A percentile compares a stretch with the other conserved stretches of the same genome.
These are phyloP conservation scores for Orbilia brochopaga DNA, from an alignment of 2,329 filamentous ascomycete genomes.

Conservation along the genomic window DNA sequence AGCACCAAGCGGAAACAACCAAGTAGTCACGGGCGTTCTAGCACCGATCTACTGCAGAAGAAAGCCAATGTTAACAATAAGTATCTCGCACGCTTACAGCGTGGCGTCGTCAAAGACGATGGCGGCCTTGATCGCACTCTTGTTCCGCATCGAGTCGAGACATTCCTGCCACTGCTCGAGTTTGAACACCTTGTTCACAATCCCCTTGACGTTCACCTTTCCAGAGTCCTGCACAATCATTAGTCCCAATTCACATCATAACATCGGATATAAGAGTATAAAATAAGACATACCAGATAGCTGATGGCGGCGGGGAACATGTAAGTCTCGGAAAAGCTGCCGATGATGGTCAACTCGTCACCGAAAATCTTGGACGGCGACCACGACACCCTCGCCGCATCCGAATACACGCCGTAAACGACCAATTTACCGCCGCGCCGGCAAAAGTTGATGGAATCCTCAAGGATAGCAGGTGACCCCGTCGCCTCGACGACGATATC, in stretches of 20 bases:
- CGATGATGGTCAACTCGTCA: slow-evolving; percentile 74
- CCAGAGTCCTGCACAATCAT: slow-evolving; percentile 62
- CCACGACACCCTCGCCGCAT: slow-evolving; percentile 69
- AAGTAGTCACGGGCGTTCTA: not conserved
- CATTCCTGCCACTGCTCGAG: slow-evolving; percentile 76
- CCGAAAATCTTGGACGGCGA: slow-evolving; percentile 74
- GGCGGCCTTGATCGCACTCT: slow-evolving; percentile 75
- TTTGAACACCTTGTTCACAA: slow-evolving; percentile 75
- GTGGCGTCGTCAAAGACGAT: slow-evolving; percentile 69
- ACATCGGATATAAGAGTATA: too few species aligned
- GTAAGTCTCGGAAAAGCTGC: slow-evolving; percentile 75
- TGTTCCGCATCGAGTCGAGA: slow-evolving; percentile 73
- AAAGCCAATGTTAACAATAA: too few species aligned
- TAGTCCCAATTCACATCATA: too few species aligned
- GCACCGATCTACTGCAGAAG: not conserved
- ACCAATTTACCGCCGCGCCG: slow-evolving; percentile 74
- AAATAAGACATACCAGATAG: slow-evolving; percentile 59
- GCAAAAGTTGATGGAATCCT: slow-evolving; percentile 74
- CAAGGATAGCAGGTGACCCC: slow-evolving; percentile 71
- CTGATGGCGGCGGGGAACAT: slow-evolving; percentile 70
- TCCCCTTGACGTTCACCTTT: slow-evolving; percentile 69
- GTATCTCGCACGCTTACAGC: too few species aligned
- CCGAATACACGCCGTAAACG: slow-evolving; percentile 74
- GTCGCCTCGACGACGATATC: slow-evolving; percentile 70
- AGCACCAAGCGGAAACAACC: not conserved